Conservation (phyloP, 163 green algal genomes). For the Chlorella variabilis region DNA sequence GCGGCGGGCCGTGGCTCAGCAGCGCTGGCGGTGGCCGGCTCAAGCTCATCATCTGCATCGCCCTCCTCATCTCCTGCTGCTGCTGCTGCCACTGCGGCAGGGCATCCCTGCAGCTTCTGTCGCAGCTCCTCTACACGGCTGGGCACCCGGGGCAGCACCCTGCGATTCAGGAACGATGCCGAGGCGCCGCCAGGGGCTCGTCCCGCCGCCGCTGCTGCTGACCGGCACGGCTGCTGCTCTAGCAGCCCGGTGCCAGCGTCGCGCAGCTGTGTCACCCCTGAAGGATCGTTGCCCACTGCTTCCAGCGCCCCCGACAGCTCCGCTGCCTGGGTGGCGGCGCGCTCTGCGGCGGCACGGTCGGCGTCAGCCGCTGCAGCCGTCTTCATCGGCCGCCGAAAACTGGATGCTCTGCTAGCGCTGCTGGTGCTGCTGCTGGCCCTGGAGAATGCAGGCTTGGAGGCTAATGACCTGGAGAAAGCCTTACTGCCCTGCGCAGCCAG, state of each 20-base stretch:
- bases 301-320: not conserved
- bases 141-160: too few species aligned
- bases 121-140: not conserved
- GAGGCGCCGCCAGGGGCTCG: not conserved
- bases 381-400: constrained; percentile 17
- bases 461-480: not conserved
- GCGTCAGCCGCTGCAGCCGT: not conserved
- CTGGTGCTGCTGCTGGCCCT: not conserved
- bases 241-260: too few species aligned
- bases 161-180: constrained; percentile 19
- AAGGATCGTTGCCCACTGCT: not conserved
- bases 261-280: not conserved
- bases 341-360: not conserved
- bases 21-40: not conserved
- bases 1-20: not conserved
- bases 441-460: not conserved
- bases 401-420: too few species aligned
- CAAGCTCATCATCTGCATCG: not conserved
- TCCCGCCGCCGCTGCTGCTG: not conserved
- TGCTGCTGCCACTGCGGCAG: not conserved
- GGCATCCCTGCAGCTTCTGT: not conserved
- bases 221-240: not conserved
- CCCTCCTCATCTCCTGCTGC: not conserved
- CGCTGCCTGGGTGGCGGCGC: not conserved
- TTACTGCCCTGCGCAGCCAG: not conserved